These are phyloP conservation scores for Albifimbria verrucaria DNA, from an alignment of 2,329 filamentous ascomycete species.

Conservation along the genomic window DNA sequence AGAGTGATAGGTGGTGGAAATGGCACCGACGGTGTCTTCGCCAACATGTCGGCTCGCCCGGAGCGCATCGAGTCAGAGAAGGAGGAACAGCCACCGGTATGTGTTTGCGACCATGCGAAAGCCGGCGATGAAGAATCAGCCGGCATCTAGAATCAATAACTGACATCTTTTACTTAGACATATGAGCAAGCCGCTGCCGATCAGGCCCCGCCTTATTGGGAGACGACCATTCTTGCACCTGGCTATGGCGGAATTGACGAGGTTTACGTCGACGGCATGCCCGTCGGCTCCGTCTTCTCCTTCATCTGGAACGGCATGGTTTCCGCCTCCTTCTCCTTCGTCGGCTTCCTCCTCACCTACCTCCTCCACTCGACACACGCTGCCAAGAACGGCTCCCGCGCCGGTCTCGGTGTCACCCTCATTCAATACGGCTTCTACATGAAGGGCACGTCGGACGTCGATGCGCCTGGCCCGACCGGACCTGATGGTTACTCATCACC, in stretches of 20 bases:
- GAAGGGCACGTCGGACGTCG: constrained; percentile 58
- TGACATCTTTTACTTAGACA: constrained; percentile 56
- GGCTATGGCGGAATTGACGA: constrained; percentile 88
- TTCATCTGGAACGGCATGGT: constrained; percentile 96
- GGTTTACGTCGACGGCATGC: constrained; percentile 94
- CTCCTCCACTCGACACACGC: constrained; percentile 97
- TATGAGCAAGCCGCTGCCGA: constrained; percentile 98
- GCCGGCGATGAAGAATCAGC: neutral
- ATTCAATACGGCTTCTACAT: constrained; percentile 98
- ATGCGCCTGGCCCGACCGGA: constrained; percentile 41
- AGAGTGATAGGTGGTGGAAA: constrained; percentile 66
- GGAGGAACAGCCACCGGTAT: constrained; percentile 89
- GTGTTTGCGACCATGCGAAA: too few relatives aligned
- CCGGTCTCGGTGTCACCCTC: constrained; percentile 89
- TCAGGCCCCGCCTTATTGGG: constrained; percentile 96
- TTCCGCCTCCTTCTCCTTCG: constrained; percentile 93
- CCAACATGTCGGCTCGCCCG: constrained; percentile 88
- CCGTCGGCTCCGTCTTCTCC: constrained; percentile 82
- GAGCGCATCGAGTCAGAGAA: constrained; percentile 73
- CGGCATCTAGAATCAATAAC: constrained; percentile 12
- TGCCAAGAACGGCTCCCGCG: constrained; percentile 93
- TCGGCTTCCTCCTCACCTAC: constrained; percentile 97
- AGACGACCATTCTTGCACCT: constrained; percentile 94
- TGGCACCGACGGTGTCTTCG: constrained; percentile 93
- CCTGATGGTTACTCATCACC: constrained; percentile 66